These are phyloP conservation scores for Hortiboletus campestris DNA, from an alignment of 768 basidiomycete species.

Conservation along the genomic window DNA sequence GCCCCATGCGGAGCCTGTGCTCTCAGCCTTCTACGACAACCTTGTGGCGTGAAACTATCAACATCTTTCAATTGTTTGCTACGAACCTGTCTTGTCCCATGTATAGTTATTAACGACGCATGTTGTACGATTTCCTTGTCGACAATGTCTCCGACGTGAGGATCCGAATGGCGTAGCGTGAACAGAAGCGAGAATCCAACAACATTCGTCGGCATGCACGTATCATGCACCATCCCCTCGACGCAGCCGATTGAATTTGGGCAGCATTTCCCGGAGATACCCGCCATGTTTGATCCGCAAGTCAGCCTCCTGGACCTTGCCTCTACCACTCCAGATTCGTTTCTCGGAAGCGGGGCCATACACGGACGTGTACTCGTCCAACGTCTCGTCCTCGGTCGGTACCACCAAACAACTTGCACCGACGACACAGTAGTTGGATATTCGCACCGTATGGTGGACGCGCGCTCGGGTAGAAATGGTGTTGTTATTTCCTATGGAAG, in stretches of 20 bases:
- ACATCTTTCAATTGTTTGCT: not conserved
- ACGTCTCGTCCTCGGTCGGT: slow-evolving; percentile 71
- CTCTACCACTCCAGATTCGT: slow-evolving; percentile 82
- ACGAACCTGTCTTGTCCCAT: not conserved
- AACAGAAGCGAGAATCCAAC: not conserved
- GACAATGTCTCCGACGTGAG: not conserved
- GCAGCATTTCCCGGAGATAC: slow-evolving; percentile 88
- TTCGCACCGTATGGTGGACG: slow-evolving; percentile 77
- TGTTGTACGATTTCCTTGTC: not conserved
- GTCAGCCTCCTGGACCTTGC: slow-evolving; percentile 79
- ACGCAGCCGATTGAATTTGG: slow-evolving; percentile 80
- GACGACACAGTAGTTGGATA: slow-evolving; percentile 79
- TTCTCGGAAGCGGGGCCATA: slow-evolving; percentile 76
- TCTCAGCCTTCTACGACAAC: slow-evolving; percentile 19
- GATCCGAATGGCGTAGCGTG: not conserved
- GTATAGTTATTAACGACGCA: not conserved
- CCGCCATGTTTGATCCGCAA: slow-evolving; percentile 85
- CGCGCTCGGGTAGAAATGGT: slow-evolving; percentile 82
- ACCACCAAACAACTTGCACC: slow-evolving; percentile 79
- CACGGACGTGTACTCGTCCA: slow-evolving; percentile 82
- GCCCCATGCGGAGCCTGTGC: slow-evolving; percentile 9
- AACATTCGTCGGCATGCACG: not conserved
- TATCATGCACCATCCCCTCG: slow-evolving; percentile 52
- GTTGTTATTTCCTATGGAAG: slow-evolving; percentile 81
- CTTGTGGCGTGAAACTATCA: not conserved